Evolutionary conservation across 768 basidiomycete species (phyloP), one percentile per base, ranked within the genome.

Genomic region (Boletus patriciae): DNA sequence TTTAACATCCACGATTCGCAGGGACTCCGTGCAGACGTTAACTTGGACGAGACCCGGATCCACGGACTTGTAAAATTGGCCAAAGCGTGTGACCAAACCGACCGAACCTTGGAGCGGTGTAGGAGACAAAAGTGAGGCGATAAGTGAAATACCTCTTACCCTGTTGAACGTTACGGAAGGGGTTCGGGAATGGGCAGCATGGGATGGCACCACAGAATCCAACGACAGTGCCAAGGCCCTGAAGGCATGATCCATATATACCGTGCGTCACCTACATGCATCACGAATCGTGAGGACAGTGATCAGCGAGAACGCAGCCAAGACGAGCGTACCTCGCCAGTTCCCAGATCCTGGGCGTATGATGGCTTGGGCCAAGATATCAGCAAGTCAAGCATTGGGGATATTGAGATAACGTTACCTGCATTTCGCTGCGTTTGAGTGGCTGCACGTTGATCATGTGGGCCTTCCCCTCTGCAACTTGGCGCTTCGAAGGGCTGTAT

Each of bases 31-130:
- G 81, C 94, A 96, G 58, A 96, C 90, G 70, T 98, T 97, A 72
- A 97, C 87, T 64, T 93, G 84, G 50, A 89, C 90, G 34, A 97
- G 81, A 55, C 95, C 94, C 1, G 92, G 94, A 68, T 96, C 93
- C 64, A 95, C 93, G 9, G 92, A 87, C 74, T 90, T 93, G 84
- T 96, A 96, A 81, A 98, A 96, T 69, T 96, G 84, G 47, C 95
- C 95, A 66, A 98, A 98, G 56, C 94, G 87, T 36, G 90, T 87
- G 67, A 98, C 86, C 56, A 98, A 80, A 53, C 95, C 95, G 62
- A 95, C 92, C 53, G 87, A 86, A 29, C 93, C 92, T 91, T 58
- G 46, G 52, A 55, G 25, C 19, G 43, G 12, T 23, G 38, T 67
- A 37, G 74, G 50, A 67, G 64, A 61, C 27, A 44, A 38, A 58